Conservation (phyloP, 441 rosid genomes). For the Hypseocharis bilobata region DNA sequence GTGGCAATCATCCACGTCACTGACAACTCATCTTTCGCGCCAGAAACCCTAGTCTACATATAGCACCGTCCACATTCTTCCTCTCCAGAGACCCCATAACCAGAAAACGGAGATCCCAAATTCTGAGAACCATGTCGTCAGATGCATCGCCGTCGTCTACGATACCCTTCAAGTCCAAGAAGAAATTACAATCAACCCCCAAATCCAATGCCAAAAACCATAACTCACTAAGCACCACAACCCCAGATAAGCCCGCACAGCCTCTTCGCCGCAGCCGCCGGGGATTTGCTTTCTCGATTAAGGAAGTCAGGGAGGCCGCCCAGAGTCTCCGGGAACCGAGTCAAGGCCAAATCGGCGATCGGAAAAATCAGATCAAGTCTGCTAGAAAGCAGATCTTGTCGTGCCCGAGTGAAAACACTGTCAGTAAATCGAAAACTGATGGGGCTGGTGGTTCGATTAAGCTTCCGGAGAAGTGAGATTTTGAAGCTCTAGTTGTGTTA, state of each 20-base stretch:
- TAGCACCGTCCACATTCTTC: neutral
- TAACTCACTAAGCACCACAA: conserved; percentile 30
- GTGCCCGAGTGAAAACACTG: conserved; percentile 22
- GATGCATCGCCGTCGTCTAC: conserved; percentile 9
- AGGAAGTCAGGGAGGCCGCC: conserved; percentile 55
- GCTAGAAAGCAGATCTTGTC: conserved; percentile 44
- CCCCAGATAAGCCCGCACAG: conserved; percentile 51
- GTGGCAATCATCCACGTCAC: conserved; percentile 28
- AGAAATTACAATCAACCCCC: conserved; percentile 18
- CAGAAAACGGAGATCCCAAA: neutral
- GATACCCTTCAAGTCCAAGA: conserved; percentile 43
- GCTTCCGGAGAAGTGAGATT: conserved; percentile 51
- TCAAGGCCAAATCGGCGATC: conserved; percentile 15
- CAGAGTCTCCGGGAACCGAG: conserved; percentile 25
- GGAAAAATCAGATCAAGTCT: conserved; percentile 26
- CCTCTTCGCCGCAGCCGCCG: conserved; percentile 44
- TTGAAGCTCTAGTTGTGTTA: conserved; percentile 4
- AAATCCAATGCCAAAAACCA: conserved; percentile 21
- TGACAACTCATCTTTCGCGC: conserved; percentile 42
- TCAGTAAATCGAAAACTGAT: conserved; percentile 4
- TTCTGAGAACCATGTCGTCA: conserved; percentile 27
- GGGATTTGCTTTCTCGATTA: conserved; percentile 47
- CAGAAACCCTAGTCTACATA: conserved; percentile 23
- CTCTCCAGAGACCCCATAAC: neutral
- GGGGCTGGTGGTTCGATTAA: conserved; percentile 9